Evolutionary conservation across 305 asterid genomes (phyloP).

Genomic region (Fraxinus dipetala): DNA sequence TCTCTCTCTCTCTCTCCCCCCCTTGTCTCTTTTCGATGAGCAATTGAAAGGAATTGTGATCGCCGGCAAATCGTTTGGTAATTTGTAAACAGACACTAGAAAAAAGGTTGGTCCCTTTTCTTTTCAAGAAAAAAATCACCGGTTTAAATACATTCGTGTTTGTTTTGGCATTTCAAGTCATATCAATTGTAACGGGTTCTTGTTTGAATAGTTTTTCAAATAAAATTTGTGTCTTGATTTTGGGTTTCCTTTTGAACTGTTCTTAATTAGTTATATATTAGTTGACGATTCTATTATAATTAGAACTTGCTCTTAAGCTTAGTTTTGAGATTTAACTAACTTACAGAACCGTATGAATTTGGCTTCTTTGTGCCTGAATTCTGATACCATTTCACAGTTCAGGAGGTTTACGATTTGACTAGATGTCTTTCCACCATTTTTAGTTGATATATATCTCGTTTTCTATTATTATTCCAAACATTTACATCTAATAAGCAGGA

Average conservation of each 20-base stretch:
- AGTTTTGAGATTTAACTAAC: neutral
- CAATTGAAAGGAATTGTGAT: neutral
- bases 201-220: neutral
- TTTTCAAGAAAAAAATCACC: neutral
- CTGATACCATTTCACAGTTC: neutral
- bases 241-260: neutral
- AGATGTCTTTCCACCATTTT: neutral
- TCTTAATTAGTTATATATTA: neutral
- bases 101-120: slow-evolving; percentile 17
- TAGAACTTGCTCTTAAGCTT: neutral
- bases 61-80: neutral
- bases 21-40: neutral
- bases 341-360: neutral
- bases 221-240: neutral
- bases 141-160: neutral
- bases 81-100: neutral
- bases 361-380: neutral
- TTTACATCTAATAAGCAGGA: neutral
- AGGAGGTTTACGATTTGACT: neutral
- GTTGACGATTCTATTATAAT: neutral
- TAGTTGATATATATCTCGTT: neutral
- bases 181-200: neutral
- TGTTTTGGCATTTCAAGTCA: neutral
- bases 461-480: neutral
- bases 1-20: neutral